Conservation (phyloP, 352 stramenopile genomes). For the Stephanocyclus meneghinianus region DNA sequence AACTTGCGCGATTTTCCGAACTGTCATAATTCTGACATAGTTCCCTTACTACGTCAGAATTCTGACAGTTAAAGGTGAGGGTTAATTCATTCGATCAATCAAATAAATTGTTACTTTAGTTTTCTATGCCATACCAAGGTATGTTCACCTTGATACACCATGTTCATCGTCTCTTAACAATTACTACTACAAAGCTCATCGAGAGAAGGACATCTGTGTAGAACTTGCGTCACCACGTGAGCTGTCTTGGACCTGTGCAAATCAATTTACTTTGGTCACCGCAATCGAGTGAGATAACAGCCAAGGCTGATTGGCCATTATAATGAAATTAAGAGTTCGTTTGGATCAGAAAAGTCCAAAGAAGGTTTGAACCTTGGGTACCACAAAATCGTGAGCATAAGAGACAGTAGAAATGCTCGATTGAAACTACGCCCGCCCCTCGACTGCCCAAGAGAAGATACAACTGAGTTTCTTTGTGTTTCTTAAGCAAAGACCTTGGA, state of each 20-base stretch:
- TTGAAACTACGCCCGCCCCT: constrained; percentile 20
- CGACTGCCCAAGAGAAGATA: constrained; percentile 14
- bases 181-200: constrained; percentile 23
- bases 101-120: too few relatives aligned
- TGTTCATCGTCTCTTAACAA: too few relatives aligned
- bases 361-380: constrained; percentile 38
- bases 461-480: constrained; percentile 26
- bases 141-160: too few relatives aligned
- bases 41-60: too few relatives aligned
- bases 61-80: too few relatives aligned
- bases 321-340: constrained; percentile 16
- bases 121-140: too few relatives aligned
- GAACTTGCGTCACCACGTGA: constrained; percentile 18
- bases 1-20: too few relatives aligned
- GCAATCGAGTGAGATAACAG: constrained; percentile 36
- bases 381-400: constrained; percentile 32
- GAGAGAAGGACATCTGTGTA: constrained; percentile 26
- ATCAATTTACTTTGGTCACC: constrained; percentile 10
- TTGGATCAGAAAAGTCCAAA: constrained; percentile 15
- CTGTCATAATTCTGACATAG: too few relatives aligned
- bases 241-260: constrained; percentile 8
- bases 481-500: constrained; percentile 19
- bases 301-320: constrained; percentile 35
- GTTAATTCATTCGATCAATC: too few relatives aligned
- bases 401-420: constrained; percentile 13